phyloP scores from a whole-genome alignment of 805 yeast species.

The Debaryomyces prosopidis region DNA sequence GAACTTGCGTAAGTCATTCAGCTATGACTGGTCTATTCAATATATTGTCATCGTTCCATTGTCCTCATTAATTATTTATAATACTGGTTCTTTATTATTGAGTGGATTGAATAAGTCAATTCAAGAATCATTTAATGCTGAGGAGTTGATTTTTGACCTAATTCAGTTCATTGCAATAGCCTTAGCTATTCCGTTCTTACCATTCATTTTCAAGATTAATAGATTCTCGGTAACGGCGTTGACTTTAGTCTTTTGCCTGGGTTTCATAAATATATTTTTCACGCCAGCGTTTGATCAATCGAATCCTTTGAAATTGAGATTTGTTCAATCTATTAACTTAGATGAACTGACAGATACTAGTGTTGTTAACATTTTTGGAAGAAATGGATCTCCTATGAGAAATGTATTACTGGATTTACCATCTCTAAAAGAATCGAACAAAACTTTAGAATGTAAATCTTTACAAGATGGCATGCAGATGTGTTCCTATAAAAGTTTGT shows the following conservation, averaged over 20 bases:
- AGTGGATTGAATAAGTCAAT: slow-evolving; percentile 70
- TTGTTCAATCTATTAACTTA: slow-evolving; percentile 61
- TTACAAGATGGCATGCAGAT: slow-evolving; percentile 48
- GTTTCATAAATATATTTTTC: slow-evolving; percentile 37
- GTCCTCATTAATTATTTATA: slow-evolving; percentile 53
- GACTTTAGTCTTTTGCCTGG: slow-evolving; percentile 32
- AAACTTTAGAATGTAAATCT: slow-evolving; percentile 32
- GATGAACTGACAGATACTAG: slow-evolving; percentile 27
- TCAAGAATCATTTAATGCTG: slow-evolving; percentile 59
- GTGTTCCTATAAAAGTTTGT: slow-evolving; percentile 52
- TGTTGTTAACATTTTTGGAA: slow-evolving; percentile 49
- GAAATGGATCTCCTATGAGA: slow-evolving; percentile 45
- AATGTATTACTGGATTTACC: slow-evolving; percentile 63
- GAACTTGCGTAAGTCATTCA: slow-evolving; percentile 37
- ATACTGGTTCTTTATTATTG: slow-evolving; percentile 54
- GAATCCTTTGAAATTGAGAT: slow-evolving; percentile 72
- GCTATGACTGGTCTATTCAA: slow-evolving; percentile 83
- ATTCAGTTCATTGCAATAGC: slow-evolving; percentile 28
- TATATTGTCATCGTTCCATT: slow-evolving; percentile 68
- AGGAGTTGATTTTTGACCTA: slow-evolving; percentile 31
- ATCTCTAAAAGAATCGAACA: slow-evolving; percentile 45
- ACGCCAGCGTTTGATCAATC: slow-evolving; percentile 58
- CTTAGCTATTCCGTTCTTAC: slow-evolving; percentile 53
- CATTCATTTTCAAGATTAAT: slow-evolving; percentile 71
- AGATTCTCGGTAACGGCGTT: slow-evolving; percentile 46